Conservation (phyloP, 208 protist genomes). For the Leishmania braziliensis region DNA sequence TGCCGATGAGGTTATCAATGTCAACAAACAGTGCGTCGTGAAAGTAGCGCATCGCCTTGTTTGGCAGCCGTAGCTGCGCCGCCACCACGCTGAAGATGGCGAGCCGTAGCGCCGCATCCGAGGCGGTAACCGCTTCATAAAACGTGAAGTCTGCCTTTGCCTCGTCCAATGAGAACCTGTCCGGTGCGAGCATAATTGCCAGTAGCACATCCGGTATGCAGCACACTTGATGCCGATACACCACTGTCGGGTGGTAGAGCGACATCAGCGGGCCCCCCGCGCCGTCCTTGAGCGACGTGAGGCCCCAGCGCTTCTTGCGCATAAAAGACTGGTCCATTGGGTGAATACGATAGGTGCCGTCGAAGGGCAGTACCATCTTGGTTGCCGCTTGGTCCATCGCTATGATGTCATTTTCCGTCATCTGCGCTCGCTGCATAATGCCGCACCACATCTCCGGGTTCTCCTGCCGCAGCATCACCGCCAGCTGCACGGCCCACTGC, state of each 20-base stretch:
- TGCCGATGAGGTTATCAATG: slow-evolving; percentile 74
- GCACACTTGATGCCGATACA: slow-evolving; percentile 88
- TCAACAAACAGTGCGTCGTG: slow-evolving; percentile 65
- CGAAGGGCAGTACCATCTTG: slow-evolving; percentile 82
- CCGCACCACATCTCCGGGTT: slow-evolving; percentile 58
- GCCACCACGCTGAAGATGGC: slow-evolving; percentile 82
- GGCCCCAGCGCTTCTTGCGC: slow-evolving; percentile 82
- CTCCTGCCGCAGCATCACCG: slow-evolving; percentile 51
- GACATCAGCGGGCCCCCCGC: slow-evolving; percentile 45
- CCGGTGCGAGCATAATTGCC: slow-evolving; percentile 73
- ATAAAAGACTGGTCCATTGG: slow-evolving; percentile 88
- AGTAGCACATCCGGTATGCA: slow-evolving; percentile 85
- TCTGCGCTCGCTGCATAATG: slow-evolving; percentile 63
- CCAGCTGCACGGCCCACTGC: slow-evolving; percentile 80
- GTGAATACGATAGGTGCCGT: slow-evolving; percentile 79
- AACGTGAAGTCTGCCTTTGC: slow-evolving; percentile 80
- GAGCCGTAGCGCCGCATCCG: slow-evolving; percentile 73
- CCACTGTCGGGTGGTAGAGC: slow-evolving; percentile 82
- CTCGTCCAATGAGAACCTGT: slow-evolving; percentile 82
- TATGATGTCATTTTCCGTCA: slow-evolving; percentile 75
- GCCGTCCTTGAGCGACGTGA: slow-evolving; percentile 57
- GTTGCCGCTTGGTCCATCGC: slow-evolving; percentile 73
- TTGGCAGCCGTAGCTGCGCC: slow-evolving; percentile 53
- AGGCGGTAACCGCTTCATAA: slow-evolving; percentile 86
- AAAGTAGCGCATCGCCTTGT: slow-evolving; percentile 71